These are phyloP conservation scores for Jimgerdemannia flammicorona DNA, from an alignment of 192 early-diverging fungal genomes.

Conservation along the genomic window DNA sequence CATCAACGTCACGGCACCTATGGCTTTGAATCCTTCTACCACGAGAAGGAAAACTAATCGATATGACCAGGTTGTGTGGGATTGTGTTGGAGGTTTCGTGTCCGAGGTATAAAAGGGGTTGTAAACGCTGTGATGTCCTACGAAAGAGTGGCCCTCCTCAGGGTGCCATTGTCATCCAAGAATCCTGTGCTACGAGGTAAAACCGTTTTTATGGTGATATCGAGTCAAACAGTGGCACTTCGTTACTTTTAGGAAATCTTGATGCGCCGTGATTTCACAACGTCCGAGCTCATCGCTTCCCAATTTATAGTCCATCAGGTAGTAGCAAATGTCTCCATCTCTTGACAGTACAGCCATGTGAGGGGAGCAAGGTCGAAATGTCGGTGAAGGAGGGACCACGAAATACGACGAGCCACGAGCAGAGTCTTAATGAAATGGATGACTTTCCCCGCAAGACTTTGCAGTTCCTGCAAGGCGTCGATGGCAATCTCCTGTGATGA, in stretches of 20 bases:
- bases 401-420: not conserved
- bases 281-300: not conserved
- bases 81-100: not conserved
- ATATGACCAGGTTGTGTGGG: not conserved
- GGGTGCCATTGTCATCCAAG: not conserved
- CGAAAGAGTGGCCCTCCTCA: not conserved
- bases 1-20: not conserved
- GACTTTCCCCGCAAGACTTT: not conserved
- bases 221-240: no score
- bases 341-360: not conserved
- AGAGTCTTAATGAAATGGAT: not conserved
- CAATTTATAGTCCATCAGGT: not conserved
- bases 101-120: not conserved
- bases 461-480: not conserved
- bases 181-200: not conserved
- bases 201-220: no score
- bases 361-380: not conserved
- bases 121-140: not conserved
- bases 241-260: no score
- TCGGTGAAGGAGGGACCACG: not conserved
- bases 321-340: not conserved
- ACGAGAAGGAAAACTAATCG: not conserved
- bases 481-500: not conserved
- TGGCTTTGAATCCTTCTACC: not conserved
- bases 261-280: no score